Percentiles rank a stretch among this genome's conserved stretches.
Conservation (phyloP, 805 yeast genomes). For the Metschnikowia vanudenii region DNA sequence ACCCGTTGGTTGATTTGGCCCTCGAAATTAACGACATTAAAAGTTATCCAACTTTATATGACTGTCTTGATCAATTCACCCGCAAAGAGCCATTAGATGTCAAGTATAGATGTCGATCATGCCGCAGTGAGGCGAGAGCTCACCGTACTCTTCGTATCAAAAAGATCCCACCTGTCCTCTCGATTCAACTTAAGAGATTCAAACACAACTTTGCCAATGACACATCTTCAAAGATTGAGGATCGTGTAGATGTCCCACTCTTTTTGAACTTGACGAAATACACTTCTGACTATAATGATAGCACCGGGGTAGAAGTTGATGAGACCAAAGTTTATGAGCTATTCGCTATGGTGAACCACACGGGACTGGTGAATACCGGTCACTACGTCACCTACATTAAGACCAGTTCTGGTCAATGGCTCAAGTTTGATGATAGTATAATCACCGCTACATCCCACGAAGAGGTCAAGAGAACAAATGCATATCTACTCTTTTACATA, state of each 20-base stretch:
- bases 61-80: constrained; percentile 77
- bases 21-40: constrained; percentile 56
- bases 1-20: constrained; percentile 88
- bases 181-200: constrained; percentile 82
- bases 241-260: constrained; percentile 69
- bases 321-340: constrained; percentile 63
- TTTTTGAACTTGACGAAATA: constrained; percentile 71
- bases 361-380: constrained; percentile 93
- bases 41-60: constrained; percentile 41
- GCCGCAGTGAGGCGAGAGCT: constrained; percentile 63
- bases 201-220: constrained; percentile 53
- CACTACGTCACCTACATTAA: constrained; percentile 85
- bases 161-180: constrained; percentile 71
- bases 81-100: constrained; percentile 73
- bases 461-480: constrained; percentile 68
- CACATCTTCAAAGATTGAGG: constrained; percentile 68
- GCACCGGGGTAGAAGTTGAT: constrained; percentile 20
- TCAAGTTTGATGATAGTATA: constrained; percentile 85
- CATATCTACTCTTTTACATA: constrained; percentile 76
- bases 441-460: constrained; percentile 63
- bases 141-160: constrained; percentile 66
- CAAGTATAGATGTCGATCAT: constrained; percentile 65
- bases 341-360: constrained; percentile 83
- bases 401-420: constrained; percentile 76
- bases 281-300: constrained; percentile 21